These are phyloP conservation scores for Eleusine indica DNA, from an alignment of 176 grass and related monocot species.

Conservation along the genomic window DNA sequence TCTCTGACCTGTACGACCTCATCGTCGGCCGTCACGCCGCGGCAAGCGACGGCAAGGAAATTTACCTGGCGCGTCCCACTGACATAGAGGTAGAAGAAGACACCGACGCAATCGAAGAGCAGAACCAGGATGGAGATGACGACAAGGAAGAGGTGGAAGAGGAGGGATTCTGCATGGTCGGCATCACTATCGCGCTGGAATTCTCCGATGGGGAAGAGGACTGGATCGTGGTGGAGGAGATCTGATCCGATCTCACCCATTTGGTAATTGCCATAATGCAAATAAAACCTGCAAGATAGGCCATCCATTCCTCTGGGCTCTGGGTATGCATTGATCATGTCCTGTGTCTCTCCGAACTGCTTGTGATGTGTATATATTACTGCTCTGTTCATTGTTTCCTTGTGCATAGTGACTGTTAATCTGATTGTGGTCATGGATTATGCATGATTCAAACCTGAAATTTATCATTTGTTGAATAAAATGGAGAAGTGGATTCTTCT, in stretches of 20 bases:
- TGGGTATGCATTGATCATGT: background rate
- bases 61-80: background rate
- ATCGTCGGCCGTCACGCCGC: slow-evolving; percentile 38
- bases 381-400: slow-evolving; percentile 25
- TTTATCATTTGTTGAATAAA: slow-evolving; percentile 49
- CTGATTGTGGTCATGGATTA: slow-evolving; percentile 47
- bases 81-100: background rate
- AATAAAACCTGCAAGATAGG: slow-evolving; percentile 13
- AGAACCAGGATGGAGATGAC: background rate
- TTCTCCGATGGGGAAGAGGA: slow-evolving; percentile 83
- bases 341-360: background rate
- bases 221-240: slow-evolving; percentile 92
- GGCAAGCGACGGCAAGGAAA: background rate
- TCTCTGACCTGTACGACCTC: slow-evolving; percentile 55
- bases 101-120: slow-evolving; percentile 35
- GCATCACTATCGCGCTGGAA: slow-evolving; percentile 55
- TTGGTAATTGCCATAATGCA: slow-evolving; percentile 12
- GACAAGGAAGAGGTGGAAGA: slow-evolving; percentile 34
- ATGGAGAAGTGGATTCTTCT: slow-evolving; percentile 45
- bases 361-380: slow-evolving; percentile 33
- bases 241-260: slow-evolving; percentile 36
- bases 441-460: slow-evolving; percentile 33
- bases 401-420: slow-evolving; percentile 44
- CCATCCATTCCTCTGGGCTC: background rate
- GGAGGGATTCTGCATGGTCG: slow-evolving; percentile 74